phyloP scores from a whole-genome alignment of 352 stramenopile species.

The Phytophthora citrophthora region DNA sequence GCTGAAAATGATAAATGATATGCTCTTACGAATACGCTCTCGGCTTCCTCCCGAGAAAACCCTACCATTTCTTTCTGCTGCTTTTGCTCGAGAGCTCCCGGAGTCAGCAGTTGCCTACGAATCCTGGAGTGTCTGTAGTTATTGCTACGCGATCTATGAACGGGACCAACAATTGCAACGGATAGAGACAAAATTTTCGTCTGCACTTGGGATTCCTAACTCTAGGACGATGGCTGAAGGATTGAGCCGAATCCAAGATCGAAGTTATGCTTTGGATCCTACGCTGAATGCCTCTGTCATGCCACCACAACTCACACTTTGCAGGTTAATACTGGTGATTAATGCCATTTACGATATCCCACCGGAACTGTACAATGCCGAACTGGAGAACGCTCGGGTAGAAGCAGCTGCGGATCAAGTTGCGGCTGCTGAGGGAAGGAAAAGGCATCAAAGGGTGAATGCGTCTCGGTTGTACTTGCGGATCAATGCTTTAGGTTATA shows the following conservation, averaged over 20 bases:
- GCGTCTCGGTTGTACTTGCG: constrained; percentile 70
- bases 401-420: constrained; percentile 33
- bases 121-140: constrained; percentile 85
- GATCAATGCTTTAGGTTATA: constrained; percentile 76
- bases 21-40: constrained; percentile 68
- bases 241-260: constrained; percentile 59
- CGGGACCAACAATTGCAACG: constrained; percentile 80
- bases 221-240: constrained; percentile 37
- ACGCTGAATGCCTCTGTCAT: constrained; percentile 47
- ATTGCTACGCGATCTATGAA: constrained; percentile 87
- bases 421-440: constrained; percentile 34
- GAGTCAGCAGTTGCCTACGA: constrained; percentile 78
- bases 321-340: constrained; percentile 75
- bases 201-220: constrained; percentile 55
- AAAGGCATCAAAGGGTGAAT: constrained; percentile 16
- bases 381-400: constrained; percentile 45
- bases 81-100: constrained; percentile 48
- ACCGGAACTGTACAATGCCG: constrained; percentile 72
- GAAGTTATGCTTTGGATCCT: constrained; percentile 52
- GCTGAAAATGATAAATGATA: constrained; percentile 89
- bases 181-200: constrained; percentile 68
- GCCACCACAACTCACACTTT: constrained; percentile 77
- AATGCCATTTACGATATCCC: constrained; percentile 87
- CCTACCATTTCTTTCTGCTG: constrained; percentile 53
- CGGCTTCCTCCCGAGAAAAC: constrained; percentile 57